A percentile compares a stretch with the other conserved stretches of the same genome.
phyloP scores from a whole-genome alignment of 23 red algal species.

The Cyanidiococcus yangmingshanensis region DNA sequence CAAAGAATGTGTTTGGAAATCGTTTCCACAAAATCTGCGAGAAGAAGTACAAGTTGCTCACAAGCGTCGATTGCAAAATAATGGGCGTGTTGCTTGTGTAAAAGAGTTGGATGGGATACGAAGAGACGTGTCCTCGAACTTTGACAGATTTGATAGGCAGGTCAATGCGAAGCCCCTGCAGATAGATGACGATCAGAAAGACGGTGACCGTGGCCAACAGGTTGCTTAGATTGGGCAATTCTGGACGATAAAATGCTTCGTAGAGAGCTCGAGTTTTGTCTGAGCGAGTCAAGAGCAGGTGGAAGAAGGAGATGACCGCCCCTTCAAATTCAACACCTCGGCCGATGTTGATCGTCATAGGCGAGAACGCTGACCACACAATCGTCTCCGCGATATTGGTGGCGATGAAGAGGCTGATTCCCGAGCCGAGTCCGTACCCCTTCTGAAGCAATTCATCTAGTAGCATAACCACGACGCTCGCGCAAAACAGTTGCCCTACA shows the following conservation, averaged over 20 bases:
- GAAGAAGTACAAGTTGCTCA: slow-evolving; percentile 96
- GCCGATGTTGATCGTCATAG: slow-evolving; percentile 93
- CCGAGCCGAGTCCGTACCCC: slow-evolving; percentile 93
- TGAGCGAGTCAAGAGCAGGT: slow-evolving; percentile 73
- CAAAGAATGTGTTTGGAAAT: slow-evolving; percentile 73
- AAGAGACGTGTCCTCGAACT: slow-evolving; percentile 66
- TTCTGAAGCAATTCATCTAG: slow-evolving; percentile 96
- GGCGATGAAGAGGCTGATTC: slow-evolving; percentile 96
- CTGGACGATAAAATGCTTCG: slow-evolving; percentile 87
- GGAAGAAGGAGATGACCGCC: slow-evolving; percentile 92
- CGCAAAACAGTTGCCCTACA: slow-evolving; percentile 81
- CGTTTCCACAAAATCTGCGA: slow-evolving; percentile 73
- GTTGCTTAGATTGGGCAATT: slow-evolving; percentile 95
- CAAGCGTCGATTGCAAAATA: slow-evolving; percentile 97
- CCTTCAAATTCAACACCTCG: slow-evolving; percentile 96
- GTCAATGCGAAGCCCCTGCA: slow-evolving; percentile 96
- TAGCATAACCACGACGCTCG: slow-evolving; percentile 89
- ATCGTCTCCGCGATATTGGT: slow-evolving; percentile 98
- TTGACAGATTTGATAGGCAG: slow-evolving; percentile 77
- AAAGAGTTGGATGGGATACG: slow-evolving; percentile 98
- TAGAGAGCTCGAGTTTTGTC: slow-evolving; percentile 84
- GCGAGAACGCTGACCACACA: slow-evolving; percentile 92
- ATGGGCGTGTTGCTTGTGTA: slow-evolving; percentile 99
- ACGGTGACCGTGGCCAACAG: slow-evolving; percentile 84
- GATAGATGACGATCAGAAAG: slow-evolving; percentile 95